A percentile compares a stretch with the other conserved stretches of the same genome.
phyloP scores from a whole-genome alignment of 2,329 filamentous ascomycete species.

The Ceratocystis cacaofunesta region DNA sequence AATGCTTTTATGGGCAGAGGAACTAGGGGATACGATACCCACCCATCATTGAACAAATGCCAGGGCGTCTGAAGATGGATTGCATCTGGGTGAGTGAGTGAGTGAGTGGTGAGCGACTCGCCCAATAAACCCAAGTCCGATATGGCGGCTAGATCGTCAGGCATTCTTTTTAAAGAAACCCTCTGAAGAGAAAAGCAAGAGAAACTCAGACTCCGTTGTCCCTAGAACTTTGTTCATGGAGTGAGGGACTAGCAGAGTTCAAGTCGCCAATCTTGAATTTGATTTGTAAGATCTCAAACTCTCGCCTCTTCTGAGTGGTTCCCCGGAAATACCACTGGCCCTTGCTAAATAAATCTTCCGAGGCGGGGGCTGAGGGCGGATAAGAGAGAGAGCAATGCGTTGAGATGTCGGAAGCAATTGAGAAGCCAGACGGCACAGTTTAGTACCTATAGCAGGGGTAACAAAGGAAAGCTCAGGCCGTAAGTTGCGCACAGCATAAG shows the following conservation, averaged over 20 bases:
- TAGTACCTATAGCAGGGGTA: too few species aligned
- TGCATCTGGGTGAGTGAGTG: too few species aligned
- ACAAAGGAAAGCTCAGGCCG: neutral
- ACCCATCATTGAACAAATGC: too few species aligned
- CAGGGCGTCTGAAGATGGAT: too few species aligned
- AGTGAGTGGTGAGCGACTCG: too few species aligned
- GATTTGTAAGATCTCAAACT: neutral
- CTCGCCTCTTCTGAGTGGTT: neutral
- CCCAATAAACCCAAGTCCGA: too few species aligned
- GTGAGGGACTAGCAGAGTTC: too few species aligned
- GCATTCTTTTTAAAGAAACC: too few species aligned
- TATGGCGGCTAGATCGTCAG: too few species aligned
- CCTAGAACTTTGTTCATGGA: neutral
- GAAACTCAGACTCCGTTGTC: neutral
- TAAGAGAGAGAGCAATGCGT: neutral
- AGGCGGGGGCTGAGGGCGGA: neutral
- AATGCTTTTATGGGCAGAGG: too few species aligned
- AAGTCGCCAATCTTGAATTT: neutral
- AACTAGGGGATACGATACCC: too few species aligned
- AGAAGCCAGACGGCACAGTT: neutral
- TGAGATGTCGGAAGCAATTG: neutral
- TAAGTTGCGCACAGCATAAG: neutral
- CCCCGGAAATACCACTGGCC: slow-evolving; percentile 4
- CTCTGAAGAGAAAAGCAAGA: too few species aligned
- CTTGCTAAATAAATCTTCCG: neutral